Percentiles rank a stretch among this genome's conserved stretches.
These are phyloP conservation scores for Fagus sylvatica DNA, from an alignment of 306 rosid genomes.

Conservation along the genomic window DNA sequence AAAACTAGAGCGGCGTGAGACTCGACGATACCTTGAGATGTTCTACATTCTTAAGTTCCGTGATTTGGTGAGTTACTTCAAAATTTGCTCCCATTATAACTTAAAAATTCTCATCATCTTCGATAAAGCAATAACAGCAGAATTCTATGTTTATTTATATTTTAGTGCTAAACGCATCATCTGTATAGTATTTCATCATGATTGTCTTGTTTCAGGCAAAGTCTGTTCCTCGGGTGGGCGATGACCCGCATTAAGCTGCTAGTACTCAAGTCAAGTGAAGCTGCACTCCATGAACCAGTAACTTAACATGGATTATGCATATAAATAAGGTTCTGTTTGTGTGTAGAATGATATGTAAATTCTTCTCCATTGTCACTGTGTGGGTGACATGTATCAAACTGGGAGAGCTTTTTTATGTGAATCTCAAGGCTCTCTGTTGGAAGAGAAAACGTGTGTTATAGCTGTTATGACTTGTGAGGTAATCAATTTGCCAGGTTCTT, in stretches of 20 bases:
- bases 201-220: conserved; percentile 54
- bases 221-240: conserved; percentile 63
- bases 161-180: background rate
- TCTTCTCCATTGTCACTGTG: background rate
- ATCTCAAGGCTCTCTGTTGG: background rate
- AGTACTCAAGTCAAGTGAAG: background rate
- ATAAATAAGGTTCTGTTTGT: conserved; percentile 33
- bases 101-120: background rate
- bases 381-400: background rate
- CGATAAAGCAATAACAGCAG: conserved; percentile 4
- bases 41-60: conserved; percentile 94
- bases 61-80: conserved; percentile 63
- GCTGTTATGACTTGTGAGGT: background rate
- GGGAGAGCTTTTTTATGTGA: background rate
- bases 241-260: conserved; percentile 40
- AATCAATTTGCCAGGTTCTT: background rate
- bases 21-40: conserved; percentile 91
- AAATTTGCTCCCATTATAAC: background rate
- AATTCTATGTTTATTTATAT: conserved; percentile 7
- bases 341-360: background rate
- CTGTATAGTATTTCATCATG: background rate
- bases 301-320: conserved; percentile 17
- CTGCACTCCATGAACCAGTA: conserved; percentile 8
- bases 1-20: conserved; percentile 85
- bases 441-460: background rate